Evolutionary conservation across 495 filamentous ascomycete genomes (phyloP).

Genomic region (Penicillium psychrofluorescens): DNA sequence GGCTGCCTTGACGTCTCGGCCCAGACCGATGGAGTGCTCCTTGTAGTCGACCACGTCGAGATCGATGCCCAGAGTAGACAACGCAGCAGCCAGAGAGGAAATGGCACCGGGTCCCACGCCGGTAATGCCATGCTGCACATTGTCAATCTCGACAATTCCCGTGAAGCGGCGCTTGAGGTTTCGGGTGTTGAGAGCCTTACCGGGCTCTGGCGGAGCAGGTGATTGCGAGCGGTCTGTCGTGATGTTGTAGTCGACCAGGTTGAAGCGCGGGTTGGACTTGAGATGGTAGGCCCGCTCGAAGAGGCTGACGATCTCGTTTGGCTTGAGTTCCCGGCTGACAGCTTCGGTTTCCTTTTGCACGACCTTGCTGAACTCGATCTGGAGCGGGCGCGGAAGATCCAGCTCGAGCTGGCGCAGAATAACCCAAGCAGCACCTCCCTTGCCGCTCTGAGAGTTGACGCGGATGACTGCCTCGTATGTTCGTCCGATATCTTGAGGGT

Average conservation of each 20-base stretch:
- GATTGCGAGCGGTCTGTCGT: constrained; percentile 74
- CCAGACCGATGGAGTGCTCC: constrained; percentile 83
- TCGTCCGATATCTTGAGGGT: constrained; percentile 87
- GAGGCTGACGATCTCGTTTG: constrained; percentile 74
- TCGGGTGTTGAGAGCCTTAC: constrained; percentile 63
- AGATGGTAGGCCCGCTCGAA: constrained; percentile 86
- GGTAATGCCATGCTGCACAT: constrained; percentile 65
- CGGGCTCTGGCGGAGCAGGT: constrained; percentile 60
- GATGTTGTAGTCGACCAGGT: constrained; percentile 87
- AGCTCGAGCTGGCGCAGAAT: constrained; percentile 83
- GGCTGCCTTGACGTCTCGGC: constrained; percentile 77
- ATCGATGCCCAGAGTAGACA: constrained; percentile 75
- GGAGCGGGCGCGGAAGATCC: constrained; percentile 86
- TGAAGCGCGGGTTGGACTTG: constrained; percentile 72
- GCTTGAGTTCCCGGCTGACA: constrained; percentile 72
- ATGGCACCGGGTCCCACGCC: constrained; percentile 87
- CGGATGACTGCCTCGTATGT: constrained; percentile 97
- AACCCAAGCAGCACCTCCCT: constrained; percentile 93
- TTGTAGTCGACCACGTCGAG: constrained; percentile 93
- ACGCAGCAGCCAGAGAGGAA: constrained; percentile 77
- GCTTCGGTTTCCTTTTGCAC: constrained; percentile 73
- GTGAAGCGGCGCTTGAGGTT: constrained; percentile 77
- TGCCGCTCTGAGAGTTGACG: constrained; percentile 93
- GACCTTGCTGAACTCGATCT: constrained; percentile 82
- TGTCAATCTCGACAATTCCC: constrained; percentile 83